Base-by-base conservation (phyloP, 2,329 filamentous ascomycete genomes). In the Cryphonectria japonica region DNA sequence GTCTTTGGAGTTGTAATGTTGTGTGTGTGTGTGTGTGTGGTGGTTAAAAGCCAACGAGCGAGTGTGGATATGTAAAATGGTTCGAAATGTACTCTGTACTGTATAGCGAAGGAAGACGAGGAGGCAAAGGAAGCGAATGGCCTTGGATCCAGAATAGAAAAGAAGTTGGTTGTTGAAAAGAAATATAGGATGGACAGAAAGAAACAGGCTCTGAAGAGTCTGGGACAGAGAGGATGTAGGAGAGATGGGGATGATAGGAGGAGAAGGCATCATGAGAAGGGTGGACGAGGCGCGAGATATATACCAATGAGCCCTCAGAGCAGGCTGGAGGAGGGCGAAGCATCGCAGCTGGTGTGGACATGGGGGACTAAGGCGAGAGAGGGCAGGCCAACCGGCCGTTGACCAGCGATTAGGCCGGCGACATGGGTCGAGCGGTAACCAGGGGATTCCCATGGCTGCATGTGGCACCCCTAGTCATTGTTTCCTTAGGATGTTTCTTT, bases 121-220 rank as follows among this genome's bases (percentile, higher is more conserved):
- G 69, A 74, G 75, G 78, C 80, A 87, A 87, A 87, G 84, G 80
- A 83, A 88, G 83, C 85, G 86, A 88, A 85, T 87, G 86, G 84
- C 83, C 85, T 85, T 86, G 83, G 80, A 80, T 80, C 79, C 77
- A 74, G 26, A 71, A 73, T 76, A 78, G 80, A 79, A 79, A 75
- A 76, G 77, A 77, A 73, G 78, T 77, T 78, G 73, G 76, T 69
- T 69, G 75, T 74, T 67, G 62, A 70, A 64, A 64, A 69, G 73
- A 69, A 73, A 64, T 39, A 75, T 67, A 69, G 63, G 29, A 39
- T 34, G 43, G 50, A 59, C 39, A 46, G 69, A 61, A 69, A 67
- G 50, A 65, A 61, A 60, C 62, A 54, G 67, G 64, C 59, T 64
- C 62, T 54, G 50, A 29, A 41, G 66, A 68, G 29, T 65, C 29